Evolutionary conservation across 768 basidiomycete species (phyloP).

Genomic region (Collybia mongolica): DNA sequence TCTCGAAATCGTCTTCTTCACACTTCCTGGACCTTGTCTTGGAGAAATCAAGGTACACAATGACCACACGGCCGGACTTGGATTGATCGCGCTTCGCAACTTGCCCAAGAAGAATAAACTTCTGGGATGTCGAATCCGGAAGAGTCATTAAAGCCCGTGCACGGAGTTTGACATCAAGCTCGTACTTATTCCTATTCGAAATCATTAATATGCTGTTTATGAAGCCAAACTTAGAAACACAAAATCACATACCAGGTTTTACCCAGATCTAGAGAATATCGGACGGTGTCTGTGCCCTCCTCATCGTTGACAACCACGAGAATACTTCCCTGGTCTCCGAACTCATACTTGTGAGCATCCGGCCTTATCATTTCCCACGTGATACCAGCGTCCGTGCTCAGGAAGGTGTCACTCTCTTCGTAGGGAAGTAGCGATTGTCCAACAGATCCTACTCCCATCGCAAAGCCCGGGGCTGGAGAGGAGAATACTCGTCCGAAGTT

Average conservation of each 20-base stretch:
- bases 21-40: slow-evolving; percentile 71
- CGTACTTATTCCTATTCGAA: slow-evolving; percentile 58
- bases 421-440: slow-evolving; percentile 69
- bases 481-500: slow-evolving; percentile 95
- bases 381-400: slow-evolving; percentile 87
- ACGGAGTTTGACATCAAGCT: slow-evolving; percentile 69
- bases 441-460: slow-evolving; percentile 95
- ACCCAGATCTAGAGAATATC: slow-evolving; percentile 84
- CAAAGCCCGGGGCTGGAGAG: slow-evolving; percentile 89
- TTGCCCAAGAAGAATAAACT: slow-evolving; percentile 87
- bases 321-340: slow-evolving; percentile 87
- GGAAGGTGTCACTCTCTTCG: slow-evolving; percentile 89
- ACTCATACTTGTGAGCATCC: slow-evolving; percentile 92
- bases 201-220: background rate
- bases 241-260: slow-evolving; percentile 64
- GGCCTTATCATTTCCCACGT: slow-evolving; percentile 77
- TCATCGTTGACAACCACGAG: slow-evolving; percentile 86
- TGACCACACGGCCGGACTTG: slow-evolving; percentile 60
- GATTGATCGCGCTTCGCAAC: slow-evolving; percentile 60
- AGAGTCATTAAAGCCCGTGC: slow-evolving; percentile 83
- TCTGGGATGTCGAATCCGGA: slow-evolving; percentile 94
- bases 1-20: slow-evolving; percentile 69
- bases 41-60: slow-evolving; percentile 84
- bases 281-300: slow-evolving; percentile 61
- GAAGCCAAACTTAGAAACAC: background rate